Conservation (phyloP, 2,329 filamentous ascomycete genomes). For the Neospermospora avenae region DNA sequence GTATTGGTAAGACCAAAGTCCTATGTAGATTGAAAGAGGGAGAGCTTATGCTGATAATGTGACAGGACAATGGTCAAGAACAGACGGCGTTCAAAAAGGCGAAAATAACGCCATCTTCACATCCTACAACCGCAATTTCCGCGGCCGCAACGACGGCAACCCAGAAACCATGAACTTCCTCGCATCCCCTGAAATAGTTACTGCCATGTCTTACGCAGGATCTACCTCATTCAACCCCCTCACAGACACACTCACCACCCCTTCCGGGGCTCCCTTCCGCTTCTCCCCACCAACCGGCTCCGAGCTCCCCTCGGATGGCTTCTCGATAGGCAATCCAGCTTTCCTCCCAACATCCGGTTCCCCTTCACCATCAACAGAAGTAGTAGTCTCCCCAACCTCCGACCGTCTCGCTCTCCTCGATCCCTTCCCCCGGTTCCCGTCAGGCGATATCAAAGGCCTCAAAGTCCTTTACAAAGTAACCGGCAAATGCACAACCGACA, state of each 20-base stretch:
- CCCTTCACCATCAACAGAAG: slow-evolving; percentile 66
- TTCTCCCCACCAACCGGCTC: slow-evolving; percentile 77
- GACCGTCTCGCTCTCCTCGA: slow-evolving; percentile 87
- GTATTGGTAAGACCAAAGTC: background rate
- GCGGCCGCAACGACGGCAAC: slow-evolving; percentile 95
- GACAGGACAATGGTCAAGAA: slow-evolving; percentile 88
- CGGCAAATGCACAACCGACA: slow-evolving; percentile 98
- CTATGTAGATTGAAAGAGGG: background rate
- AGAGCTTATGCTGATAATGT: background rate
- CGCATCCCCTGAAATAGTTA: slow-evolving; percentile 93
- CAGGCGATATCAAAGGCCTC: slow-evolving; percentile 69
- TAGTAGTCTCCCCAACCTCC: slow-evolving; percentile 83
- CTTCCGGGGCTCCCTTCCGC: slow-evolving; percentile 77
- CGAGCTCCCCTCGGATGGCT: slow-evolving; percentile 60
- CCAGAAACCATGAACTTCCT: slow-evolving; percentile 98
- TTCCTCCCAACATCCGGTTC: slow-evolving; percentile 71
- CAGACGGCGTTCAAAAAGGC: slow-evolving; percentile 79
- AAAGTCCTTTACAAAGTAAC: slow-evolving; percentile 93
- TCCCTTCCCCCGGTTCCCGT: slow-evolving; percentile 82
- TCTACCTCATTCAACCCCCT: slow-evolving; percentile 94
- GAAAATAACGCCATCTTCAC: slow-evolving; percentile 92
- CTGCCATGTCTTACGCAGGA: slow-evolving; percentile 91
- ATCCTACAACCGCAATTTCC: slow-evolving; percentile 98
- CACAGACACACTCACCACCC: slow-evolving; percentile 77
- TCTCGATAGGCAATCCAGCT: slow-evolving; percentile 71